phyloP scores from a whole-genome alignment of 495 filamentous ascomycete species.

The Daldinia decipiens region DNA sequence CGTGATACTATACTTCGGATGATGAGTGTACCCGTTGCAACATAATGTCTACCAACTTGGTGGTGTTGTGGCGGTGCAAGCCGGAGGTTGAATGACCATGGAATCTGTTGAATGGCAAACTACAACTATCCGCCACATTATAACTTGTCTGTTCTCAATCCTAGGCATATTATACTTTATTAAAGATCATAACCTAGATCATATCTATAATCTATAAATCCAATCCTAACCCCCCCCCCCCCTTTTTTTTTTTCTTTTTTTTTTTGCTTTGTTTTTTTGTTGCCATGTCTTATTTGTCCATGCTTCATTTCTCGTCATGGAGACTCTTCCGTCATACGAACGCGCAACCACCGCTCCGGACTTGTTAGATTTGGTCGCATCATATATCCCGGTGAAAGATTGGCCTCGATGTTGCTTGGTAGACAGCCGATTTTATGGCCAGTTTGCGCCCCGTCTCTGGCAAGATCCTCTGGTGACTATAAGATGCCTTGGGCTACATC shows the following conservation, averaged over 20 bases:
- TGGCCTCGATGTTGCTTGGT: conserved; percentile 57
- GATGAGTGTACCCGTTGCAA: background rate
- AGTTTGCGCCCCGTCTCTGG: conserved; percentile 60
- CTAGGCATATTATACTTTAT: too few species aligned
- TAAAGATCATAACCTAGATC: too few species aligned
- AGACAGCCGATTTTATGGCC: conserved; percentile 52
- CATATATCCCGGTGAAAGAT: conserved; percentile 46
- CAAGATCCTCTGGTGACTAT: conserved; percentile 53
- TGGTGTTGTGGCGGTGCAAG: conserved; percentile 25
- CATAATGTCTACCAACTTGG: background rate
- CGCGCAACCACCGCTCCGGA: conserved; percentile 52
- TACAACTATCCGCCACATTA: too few species aligned
- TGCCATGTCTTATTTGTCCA: background rate
- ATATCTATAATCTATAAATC: too few species aligned
- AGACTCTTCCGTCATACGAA: conserved; percentile 55
- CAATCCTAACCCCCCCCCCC: too few species aligned
- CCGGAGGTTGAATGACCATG: conserved; percentile 11
- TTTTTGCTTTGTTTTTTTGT: background rate
- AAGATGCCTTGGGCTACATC: conserved; percentile 46
- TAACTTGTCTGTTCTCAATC: too few species aligned
- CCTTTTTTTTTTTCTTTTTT: too few species aligned
- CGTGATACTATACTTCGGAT: too few species aligned
- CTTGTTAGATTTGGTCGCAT: conserved; percentile 58
- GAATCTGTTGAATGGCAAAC: background rate
- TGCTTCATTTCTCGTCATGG: conserved; percentile 31